Conservation (phyloP, 2,329 filamentous ascomycete species). For the Emergomyces pasteurianus region DNA sequence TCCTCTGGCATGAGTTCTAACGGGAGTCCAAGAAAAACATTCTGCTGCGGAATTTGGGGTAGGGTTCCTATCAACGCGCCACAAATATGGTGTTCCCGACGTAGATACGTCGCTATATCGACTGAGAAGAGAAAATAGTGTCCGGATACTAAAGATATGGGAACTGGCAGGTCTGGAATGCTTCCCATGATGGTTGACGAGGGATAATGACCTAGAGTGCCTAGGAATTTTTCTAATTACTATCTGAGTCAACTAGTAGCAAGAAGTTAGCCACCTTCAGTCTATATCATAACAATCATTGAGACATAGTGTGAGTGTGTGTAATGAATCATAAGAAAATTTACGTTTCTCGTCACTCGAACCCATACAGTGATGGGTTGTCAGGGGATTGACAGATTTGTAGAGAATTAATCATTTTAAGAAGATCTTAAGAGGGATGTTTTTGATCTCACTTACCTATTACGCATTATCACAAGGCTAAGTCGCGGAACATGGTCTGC, state of each 20-base stretch:
- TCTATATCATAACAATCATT: background rate
- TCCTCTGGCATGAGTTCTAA: slow-evolving; percentile 87
- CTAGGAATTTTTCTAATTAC: background rate
- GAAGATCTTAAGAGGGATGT: background rate
- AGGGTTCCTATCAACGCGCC: slow-evolving; percentile 78
- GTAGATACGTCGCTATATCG: slow-evolving; percentile 63
- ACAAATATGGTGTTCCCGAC: slow-evolving; percentile 70
- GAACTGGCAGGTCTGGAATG: slow-evolving; percentile 45
- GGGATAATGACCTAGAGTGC: slow-evolving; percentile 11
- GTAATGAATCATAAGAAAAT: slow-evolving; percentile 18
- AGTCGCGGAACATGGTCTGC: slow-evolving; percentile 2
- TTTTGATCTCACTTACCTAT: slow-evolving; percentile 18
- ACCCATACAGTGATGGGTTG: slow-evolving; percentile 23
- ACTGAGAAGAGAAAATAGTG: slow-evolving; percentile 86
- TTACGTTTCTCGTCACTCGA: slow-evolving; percentile 28
- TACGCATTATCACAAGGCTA: slow-evolving; percentile 5
- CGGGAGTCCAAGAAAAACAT: slow-evolving; percentile 80
- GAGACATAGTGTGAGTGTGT: slow-evolving; percentile 11
- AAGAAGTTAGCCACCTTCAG: background rate
- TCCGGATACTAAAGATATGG: slow-evolving; percentile 68
- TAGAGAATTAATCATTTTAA: slow-evolving; percentile 52
- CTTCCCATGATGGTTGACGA: slow-evolving; percentile 21
- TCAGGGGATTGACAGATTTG: slow-evolving; percentile 82
- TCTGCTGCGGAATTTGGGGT: slow-evolving; percentile 87
- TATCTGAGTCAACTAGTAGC: background rate